Evolutionary conservation across 2,329 filamentous ascomycete species (phyloP).

Genomic region (Fusarium sororula): DNA sequence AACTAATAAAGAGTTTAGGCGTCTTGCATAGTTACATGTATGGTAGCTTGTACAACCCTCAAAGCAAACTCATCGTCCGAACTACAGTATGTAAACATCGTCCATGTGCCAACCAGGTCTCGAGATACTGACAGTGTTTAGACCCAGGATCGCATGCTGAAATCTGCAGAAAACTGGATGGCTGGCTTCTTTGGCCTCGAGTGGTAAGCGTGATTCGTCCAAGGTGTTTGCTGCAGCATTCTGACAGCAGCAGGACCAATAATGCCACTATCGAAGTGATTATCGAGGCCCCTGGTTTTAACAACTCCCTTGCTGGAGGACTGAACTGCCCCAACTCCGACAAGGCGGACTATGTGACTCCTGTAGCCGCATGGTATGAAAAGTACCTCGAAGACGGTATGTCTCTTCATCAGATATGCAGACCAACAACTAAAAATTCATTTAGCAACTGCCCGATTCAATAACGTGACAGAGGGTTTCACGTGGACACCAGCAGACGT

Average conservation of each 20-base stretch:
- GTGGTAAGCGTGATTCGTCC: conserved; percentile 54
- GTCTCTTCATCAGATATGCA: neutral
- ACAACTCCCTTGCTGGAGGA: conserved; percentile 76
- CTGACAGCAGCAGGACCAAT: conserved; percentile 58
- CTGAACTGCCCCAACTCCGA: conserved; percentile 71
- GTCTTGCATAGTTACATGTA: conserved; percentile 79
- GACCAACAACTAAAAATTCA: neutral
- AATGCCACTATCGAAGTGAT: conserved; percentile 78
- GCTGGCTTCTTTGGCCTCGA: conserved; percentile 81
- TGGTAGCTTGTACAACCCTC: conserved; percentile 74
- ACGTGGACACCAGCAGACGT: conserved; percentile 72
- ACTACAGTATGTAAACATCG: conserved; percentile 61
- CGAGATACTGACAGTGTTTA: conserved; percentile 36
- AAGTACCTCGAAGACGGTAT: conserved; percentile 70
- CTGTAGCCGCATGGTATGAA: conserved; percentile 66
- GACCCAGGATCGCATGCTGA: conserved; percentile 80
- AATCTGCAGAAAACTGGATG: conserved; percentile 80
- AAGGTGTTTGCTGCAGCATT: neutral
- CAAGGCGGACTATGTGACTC: conserved; percentile 62
- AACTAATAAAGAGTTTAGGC: conserved; percentile 50
- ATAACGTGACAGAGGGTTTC: conserved; percentile 62
- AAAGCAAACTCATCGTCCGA: conserved; percentile 76
- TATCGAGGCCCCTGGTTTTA: conserved; percentile 70
- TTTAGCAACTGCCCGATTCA: conserved; percentile 67
- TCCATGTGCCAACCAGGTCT: too few relatives aligned